Conservation (phyloP, 768 basidiomycete species). For the Suillus tomentosus region DNA sequence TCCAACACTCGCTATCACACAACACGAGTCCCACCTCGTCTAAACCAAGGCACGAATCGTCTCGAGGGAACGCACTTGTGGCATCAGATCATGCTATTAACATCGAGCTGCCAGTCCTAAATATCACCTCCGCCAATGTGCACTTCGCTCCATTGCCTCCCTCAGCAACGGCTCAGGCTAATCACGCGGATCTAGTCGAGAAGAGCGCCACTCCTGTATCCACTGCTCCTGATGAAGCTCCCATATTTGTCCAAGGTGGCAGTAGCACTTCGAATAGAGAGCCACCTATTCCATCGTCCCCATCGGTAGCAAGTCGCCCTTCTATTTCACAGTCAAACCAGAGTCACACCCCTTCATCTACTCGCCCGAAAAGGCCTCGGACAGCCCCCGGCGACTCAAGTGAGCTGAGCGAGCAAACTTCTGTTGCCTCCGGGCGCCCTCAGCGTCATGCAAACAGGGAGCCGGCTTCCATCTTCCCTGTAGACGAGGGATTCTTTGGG, state of each 20-base stretch:
- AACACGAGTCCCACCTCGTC: background rate
- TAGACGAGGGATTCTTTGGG: conserved; percentile 24
- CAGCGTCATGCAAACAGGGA: background rate
- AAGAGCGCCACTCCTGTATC: too few species aligned
- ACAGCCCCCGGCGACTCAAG: background rate
- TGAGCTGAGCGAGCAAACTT: background rate
- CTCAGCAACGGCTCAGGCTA: background rate
- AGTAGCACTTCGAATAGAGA: background rate
- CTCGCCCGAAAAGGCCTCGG: too few species aligned
- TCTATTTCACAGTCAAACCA: background rate
- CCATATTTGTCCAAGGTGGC: background rate
- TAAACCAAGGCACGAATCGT: background rate
- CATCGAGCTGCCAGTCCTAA: background rate
- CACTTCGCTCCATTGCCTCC: background rate
- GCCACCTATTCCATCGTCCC: background rate
- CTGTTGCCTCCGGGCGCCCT: background rate
- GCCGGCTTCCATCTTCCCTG: conserved; percentile 16
- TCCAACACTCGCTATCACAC: background rate
- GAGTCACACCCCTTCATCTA: too few species aligned
- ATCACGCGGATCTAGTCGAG: background rate
- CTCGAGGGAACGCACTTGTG: background rate
- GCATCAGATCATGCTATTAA: background rate
- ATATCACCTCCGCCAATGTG: background rate
- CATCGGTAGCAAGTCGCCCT: background rate
- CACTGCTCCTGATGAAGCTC: background rate